These are phyloP conservation scores for Pecoramyces ruminantium DNA, from an alignment of 192 early-diverging fungal species.

Conservation along the genomic window DNA sequence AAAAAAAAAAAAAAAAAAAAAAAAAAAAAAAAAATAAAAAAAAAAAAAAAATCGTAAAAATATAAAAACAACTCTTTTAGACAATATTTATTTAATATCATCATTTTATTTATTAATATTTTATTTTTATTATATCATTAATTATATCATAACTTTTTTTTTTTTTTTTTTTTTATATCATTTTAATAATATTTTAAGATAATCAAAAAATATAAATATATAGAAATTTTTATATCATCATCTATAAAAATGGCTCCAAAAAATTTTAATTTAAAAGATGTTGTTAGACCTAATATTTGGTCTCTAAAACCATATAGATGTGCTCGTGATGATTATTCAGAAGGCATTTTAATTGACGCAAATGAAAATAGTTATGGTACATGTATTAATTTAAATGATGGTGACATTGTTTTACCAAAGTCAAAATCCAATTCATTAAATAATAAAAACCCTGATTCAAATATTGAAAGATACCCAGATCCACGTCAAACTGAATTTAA, in stretches of 20 bases:
- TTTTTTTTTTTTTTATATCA: too few species aligned
- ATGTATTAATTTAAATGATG: conserved; percentile 4
- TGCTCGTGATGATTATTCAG: conserved; percentile 90
- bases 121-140: too few species aligned
- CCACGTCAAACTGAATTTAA: not conserved
- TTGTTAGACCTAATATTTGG: conserved; percentile 69
- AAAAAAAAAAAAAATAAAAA: too few species aligned
- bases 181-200: too few species aligned
- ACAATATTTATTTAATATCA: too few species aligned
- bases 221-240: too few species aligned
- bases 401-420: not conserved
- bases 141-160: too few species aligned
- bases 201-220: too few species aligned
- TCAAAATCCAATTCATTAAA: not conserved
- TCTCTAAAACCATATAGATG: conserved; percentile 82
- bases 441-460: conserved; percentile 5
- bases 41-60: too few species aligned
- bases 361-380: conserved; percentile 95
- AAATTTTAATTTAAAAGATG: conserved; percentile 8
- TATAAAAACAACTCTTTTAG: too few species aligned
- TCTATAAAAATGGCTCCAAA: not conserved
- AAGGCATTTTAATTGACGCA: conserved; percentile 91
- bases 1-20: too few species aligned
- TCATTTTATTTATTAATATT: too few species aligned
- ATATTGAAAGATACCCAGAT: conserved; percentile 90